Base-by-base conservation (phyloP, 2,329 filamentous ascomycete species). In the Epichloe gansuensis region DNA sequence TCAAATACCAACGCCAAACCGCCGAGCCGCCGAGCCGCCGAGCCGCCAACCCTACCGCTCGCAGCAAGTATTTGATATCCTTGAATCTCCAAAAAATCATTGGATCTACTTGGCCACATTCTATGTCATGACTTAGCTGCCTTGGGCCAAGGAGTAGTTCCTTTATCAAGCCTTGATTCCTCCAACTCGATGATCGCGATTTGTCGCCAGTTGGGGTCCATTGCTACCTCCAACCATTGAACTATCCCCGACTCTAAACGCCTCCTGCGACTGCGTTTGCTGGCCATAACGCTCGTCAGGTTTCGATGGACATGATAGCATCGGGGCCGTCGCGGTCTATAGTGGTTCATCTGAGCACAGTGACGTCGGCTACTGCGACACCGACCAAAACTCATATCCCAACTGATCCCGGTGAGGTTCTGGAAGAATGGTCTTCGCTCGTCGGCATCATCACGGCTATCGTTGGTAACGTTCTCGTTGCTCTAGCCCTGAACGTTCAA, bases 381-480 rank as follows among this genome's bases (percentile, higher is more conserved):
- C 38, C 55, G 44, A 48, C 55, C 49, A 47, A 41, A 52, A 58
- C 53, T 21, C 55, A 52, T 13, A 49, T 55, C 23, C 55, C 60
- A 36, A 62, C 61, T 51, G 64, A 71, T 38, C 65, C 68, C 35
- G 72, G 71, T 46, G 72, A 76, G 50, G 72, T 75, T 8, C 66
- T 83, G 25, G 75, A 79, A 57, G 74, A 83, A 66, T 97, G 91
- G 90, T 95, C 89, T 46, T 94, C 89, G 27, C 74, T 97, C 51
- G 97, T 98, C 63, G 93, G 93, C 60, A 96, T 98, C 62, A 70
- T 91, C 51, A 95, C 90, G 3, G 90, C 93, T 49, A 94, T 98
- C 62, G 78, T 85, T 49, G 93, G 93, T 52, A 98, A 98, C 63
- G 74, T 96, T 36, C 77, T 98, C 50, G 97, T 98, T 58, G 95